These are phyloP conservation scores for Euphorbia peplus DNA, from an alignment of 345 rosid genomes.

Conservation along the genomic window DNA sequence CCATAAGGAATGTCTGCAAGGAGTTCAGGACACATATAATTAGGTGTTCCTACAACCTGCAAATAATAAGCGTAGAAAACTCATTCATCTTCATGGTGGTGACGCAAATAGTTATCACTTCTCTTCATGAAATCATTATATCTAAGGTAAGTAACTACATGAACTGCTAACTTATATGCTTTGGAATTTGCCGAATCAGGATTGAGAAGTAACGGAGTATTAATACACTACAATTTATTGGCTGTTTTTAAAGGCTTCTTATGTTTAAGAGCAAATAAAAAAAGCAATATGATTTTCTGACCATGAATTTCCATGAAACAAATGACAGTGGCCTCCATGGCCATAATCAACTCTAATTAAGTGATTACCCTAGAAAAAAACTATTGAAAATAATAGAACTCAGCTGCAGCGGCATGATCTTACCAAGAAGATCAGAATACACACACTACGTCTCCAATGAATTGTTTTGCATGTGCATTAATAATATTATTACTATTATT, in stretches of 20 bases:
- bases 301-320: neutral
- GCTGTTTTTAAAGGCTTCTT: neutral
- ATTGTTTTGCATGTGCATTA: neutral
- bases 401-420: neutral
- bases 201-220: neutral
- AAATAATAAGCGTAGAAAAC: conserved; percentile 9
- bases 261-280: neutral
- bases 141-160: conserved; percentile 11
- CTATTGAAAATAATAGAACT: neutral
- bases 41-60: conserved; percentile 99
- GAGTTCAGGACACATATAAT: conserved; percentile 98
- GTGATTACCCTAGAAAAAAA: neutral
- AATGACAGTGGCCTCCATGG: neutral
- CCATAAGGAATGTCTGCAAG: conserved; percentile 99
- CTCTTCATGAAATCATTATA: neutral
- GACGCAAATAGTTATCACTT: conserved; percentile 12
- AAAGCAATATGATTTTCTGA: conserved; percentile 10
- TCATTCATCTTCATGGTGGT: conserved; percentile 15
- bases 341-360: neutral
- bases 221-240: neutral
- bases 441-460: neutral
- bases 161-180: neutral
- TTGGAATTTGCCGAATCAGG: neutral
- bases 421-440: conserved; percentile 1
- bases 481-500: neutral